Evolutionary conservation across 768 basidiomycete species (phyloP), one percentile per base, ranked within the genome.

Genomic region (Cyathus striatus): DNA sequence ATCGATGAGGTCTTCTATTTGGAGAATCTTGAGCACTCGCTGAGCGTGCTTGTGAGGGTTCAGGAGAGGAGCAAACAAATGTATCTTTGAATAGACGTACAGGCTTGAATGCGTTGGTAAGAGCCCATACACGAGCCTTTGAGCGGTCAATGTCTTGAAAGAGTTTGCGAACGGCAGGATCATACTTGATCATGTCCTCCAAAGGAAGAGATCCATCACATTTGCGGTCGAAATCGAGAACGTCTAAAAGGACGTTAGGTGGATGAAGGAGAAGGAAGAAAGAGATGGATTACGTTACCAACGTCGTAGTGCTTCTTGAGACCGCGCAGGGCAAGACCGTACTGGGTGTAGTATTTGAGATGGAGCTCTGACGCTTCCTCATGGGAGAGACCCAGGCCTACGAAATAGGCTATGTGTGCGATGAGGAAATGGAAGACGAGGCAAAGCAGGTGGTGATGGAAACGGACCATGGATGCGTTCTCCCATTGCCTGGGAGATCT

Each of bases 201-300:
- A 93, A 69, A 5, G 90, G 90, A 10, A 93, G 70, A 17, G 87
- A 76, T 3, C 84, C 86, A 53, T 93, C 90, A 58, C 90, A 93
- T 61, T 85, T 80, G 41, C 64, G 67, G 63, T 93, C 85, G 59
- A 91, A 93, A 55, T 91, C 89, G 39, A 92, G 60, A 9, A 87
- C 84, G 58, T 93, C 90, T 63, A 45, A n/a, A 30, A 38, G 14
- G 20, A 16, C 24, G 30, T 46, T 24, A 45, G 49, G 23, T 33
- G 24, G 16, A 37, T 25, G 17, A 23, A 7, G 9, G 7, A 9
- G 27, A n/a, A 30, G 9, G 27, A 30, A n/a, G 9, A 30, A 30
- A n/a, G 27, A n/a, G 27, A 7, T n/a, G n/a, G 41, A 48, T 49
- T 47, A 57, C 54, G 38, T 58, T 64, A 84, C 90, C 86, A 54